Evolutionary conservation across 2,329 filamentous ascomycete genomes (phyloP).

Genomic region (Claviceps sp.): DNA sequence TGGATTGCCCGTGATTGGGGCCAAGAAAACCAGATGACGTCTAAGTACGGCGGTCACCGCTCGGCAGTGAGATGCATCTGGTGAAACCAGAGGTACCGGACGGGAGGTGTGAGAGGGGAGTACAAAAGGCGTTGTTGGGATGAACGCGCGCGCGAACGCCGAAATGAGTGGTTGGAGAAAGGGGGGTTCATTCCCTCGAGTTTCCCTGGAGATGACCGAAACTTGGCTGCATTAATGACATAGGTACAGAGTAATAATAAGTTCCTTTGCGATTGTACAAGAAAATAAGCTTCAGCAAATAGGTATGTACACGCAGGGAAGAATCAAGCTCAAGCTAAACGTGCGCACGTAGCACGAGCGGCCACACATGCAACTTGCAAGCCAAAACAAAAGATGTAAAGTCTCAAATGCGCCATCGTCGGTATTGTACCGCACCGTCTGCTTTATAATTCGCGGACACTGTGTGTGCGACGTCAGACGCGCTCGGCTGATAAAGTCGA

Average conservation of each 20-base stretch:
- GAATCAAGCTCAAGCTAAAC: not conserved
- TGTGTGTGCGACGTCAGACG: not conserved
- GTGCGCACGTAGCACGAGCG: not conserved
- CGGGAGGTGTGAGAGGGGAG: not conserved
- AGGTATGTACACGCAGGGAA: not conserved
- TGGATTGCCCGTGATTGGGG: not conserved
- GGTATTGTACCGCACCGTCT: not conserved
- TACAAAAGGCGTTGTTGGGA: not conserved
- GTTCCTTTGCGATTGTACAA: too few species aligned
- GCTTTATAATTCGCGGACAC: not conserved
- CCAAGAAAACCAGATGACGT: not conserved
- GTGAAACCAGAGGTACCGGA: not conserved
- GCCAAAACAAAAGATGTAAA: not conserved
- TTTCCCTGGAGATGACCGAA: not conserved
- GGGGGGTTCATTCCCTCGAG: not conserved
- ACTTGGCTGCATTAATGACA: not conserved
- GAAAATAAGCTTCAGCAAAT: not conserved
- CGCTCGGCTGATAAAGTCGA: not conserved
- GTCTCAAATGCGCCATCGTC: not conserved
- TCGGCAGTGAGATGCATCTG: slow-evolving; percentile 1
- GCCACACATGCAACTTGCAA: not conserved
- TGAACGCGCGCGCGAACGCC: not conserved
- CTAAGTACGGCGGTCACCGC: not conserved
- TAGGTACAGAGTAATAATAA: too few species aligned
- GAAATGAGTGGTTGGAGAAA: not conserved